These are phyloP conservation scores for Juglanconis sp. DNA, from an alignment of 2,329 filamentous ascomycete genomes.

Conservation along the genomic window DNA sequence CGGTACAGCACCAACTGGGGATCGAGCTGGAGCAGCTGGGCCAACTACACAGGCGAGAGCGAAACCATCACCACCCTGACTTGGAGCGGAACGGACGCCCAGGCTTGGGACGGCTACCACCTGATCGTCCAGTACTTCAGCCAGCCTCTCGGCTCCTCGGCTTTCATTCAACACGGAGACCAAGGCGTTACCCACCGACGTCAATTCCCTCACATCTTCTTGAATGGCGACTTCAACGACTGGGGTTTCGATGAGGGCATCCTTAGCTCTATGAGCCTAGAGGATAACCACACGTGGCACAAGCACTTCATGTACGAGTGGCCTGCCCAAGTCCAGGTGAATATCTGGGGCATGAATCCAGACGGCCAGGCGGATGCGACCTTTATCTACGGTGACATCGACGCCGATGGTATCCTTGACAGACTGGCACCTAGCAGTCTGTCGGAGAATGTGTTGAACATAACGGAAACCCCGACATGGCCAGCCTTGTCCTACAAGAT, in stretches of 20 bases:
- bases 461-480: slow-evolving; percentile 49
- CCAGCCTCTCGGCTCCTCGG: slow-evolving; percentile 53
- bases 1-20: slow-evolving; percentile 62
- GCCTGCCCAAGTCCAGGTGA: slow-evolving; percentile 58
- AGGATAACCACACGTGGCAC: slow-evolving; percentile 49
- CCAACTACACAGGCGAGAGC: slow-evolving; percentile 50
- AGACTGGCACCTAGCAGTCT: slow-evolving; percentile 57
- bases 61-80: slow-evolving; percentile 43
- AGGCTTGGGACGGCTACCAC: slow-evolving; percentile 59
- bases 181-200: slow-evolving; percentile 36
- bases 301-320: slow-evolving; percentile 61
- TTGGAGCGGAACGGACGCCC: slow-evolving; percentile 54
- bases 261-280: slow-evolving; percentile 45
- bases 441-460: slow-evolving; percentile 52
- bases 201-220: slow-evolving; percentile 59
- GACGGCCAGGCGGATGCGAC: slow-evolving; percentile 58
- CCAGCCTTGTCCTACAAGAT: slow-evolving; percentile 55
- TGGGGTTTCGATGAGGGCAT: slow-evolving; percentile 60
- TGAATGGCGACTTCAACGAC: slow-evolving; percentile 59
- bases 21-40: slow-evolving; percentile 56
- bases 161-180: slow-evolving; percentile 58
- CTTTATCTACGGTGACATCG: slow-evolving; percentile 56
- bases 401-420: slow-evolving; percentile 57
- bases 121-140: slow-evolving; percentile 62
- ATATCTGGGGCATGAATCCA: slow-evolving; percentile 63